Percentiles rank a stretch among this genome's conserved stretches.
phyloP scores from a whole-genome alignment of 2,329 filamentous ascomycete species.

The Pseudocercospora cruenta region DNA sequence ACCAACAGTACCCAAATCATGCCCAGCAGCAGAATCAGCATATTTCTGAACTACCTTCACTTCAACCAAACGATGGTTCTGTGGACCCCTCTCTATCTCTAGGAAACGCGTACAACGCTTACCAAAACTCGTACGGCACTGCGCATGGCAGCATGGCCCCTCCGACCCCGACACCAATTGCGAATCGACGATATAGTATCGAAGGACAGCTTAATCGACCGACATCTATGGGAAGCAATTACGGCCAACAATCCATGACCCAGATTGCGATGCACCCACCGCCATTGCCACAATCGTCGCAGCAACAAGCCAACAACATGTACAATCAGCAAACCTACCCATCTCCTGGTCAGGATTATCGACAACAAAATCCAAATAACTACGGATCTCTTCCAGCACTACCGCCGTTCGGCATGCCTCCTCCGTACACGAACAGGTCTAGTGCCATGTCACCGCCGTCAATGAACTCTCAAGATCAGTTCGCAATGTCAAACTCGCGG shows the following conservation, averaged over 20 bases:
- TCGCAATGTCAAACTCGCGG: constrained; percentile 28
- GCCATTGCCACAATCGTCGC: constrained; percentile 24
- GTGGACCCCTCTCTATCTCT: neutral
- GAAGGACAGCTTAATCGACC: constrained; percentile 26
- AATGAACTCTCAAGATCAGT: constrained; percentile 27
- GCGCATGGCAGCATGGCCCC: constrained; percentile 15
- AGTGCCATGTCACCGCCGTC: constrained; percentile 32
- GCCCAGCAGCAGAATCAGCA: constrained; percentile 17
- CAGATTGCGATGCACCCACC: constrained; percentile 36
- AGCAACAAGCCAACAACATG: constrained; percentile 21
- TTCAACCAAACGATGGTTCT: constrained; percentile 12
- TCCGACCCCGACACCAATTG: constrained; percentile 23
- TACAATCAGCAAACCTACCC: constrained; percentile 31
- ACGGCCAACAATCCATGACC: constrained; percentile 19
- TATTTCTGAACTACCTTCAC: constrained; percentile 12
- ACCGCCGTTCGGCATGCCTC: constrained; percentile 33
- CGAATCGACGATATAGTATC: constrained; percentile 30
- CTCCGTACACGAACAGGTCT: constrained; percentile 11
- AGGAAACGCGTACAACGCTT: constrained; percentile 17
- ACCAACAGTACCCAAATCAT: constrained; percentile 15
- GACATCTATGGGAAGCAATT: constrained; percentile 20
- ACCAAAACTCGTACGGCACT: constrained; percentile 18
- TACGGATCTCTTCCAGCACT: constrained; percentile 31
- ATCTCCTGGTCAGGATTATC: constrained; percentile 28
- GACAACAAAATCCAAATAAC: constrained; percentile 17